Base-by-base conservation (phyloP, 371 early-diverging fungal genomes). In the Paraphysoderma sedebokerense region DNA sequence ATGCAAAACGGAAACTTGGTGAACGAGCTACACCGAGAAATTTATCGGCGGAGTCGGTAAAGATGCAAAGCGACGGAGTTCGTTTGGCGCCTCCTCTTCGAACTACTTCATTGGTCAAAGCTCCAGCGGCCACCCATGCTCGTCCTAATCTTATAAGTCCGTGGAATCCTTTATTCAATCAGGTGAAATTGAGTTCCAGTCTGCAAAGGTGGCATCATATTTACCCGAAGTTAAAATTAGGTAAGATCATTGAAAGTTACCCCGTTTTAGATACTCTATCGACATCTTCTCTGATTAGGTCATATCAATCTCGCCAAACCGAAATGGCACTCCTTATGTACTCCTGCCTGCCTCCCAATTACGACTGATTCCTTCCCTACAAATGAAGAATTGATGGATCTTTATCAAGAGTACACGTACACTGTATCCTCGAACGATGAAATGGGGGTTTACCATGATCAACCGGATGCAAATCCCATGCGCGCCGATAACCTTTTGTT, bases 341-440 rank as follows among this genome's bases (percentile, higher is more conserved):
- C 85, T 5, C 97, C 97, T 0, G 95, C 92, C 2, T 88, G 87
- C 51, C 59, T 97, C 38, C 98, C 98, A 3, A 55, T 97, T 34
- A 93, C 90, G 0, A 91, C 87, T 0, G 87, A 92, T 54, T 87
- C 72, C 50, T 81, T 80, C 33, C 95, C 98, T 2, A 61, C 77
- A 8, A 61, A 61, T 15, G 79, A 83, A 34, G 86, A 87, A 49
- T 60, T 88, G 1, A 64, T 66, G 27, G 61, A 67, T 7, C 58
- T 69, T 8, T 92, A 88, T 59, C 61, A 68, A 13, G 82, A 87
- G 51, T 85, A 85, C 55, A 76, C 72, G 55, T 87, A 91, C 56
- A 80, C 80, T 0, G 76, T 83, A 1, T 82, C 80, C 1, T 75
- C 79, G 0, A 79, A 77, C 51, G 79, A 83, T 15, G 79, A 77